Evolutionary conservation across 371 early-diverging fungal species (phyloP), one percentile per base, ranked within the genome.

Genomic region (Saksenaea oblongispora): DNA sequence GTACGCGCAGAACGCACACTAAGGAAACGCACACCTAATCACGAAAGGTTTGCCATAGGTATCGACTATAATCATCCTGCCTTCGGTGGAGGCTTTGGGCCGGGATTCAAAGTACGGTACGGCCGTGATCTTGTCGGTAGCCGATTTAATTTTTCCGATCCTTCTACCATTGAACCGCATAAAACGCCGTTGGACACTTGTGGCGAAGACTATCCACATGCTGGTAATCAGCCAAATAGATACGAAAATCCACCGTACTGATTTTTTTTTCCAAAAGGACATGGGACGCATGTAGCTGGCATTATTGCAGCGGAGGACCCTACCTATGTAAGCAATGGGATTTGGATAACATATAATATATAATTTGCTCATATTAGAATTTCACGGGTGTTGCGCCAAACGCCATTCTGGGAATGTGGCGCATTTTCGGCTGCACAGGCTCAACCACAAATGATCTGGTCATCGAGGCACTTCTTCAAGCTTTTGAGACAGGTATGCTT

Each of bases 51-150:
- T 27, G 70, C 67, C 11, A 9, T 22, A 53, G 65, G 72, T 17
- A 78, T 89, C 36, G 86, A 88, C 65, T 90, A 86, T 66, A 75
- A 70, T n/a, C 91, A 90, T 63, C 87, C 88, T 9, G 89, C 91
- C 15, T 75, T 90, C 51, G 89, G 88, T 54, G 87, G 87, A 10
- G 79, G 90, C 51, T 87, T 87, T 65, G 89, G 89, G 22, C 59
- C 68, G 10, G 85, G 83, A 4, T 85, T 67, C 67, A 81, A 78
- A 62, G 84, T 89, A 54, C 66, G 65, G 27, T 69, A 67, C 34
- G 90, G 90, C 24, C 79, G 76, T 54, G 89, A 91, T 71, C 73
- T 89, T 41, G 84, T 83, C 18, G 85, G 87, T 17, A 47, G 51
- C 22, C 51, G 51, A 5, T 47, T 47, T 22, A 47, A 47, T 22